A percentile compares a stretch with the other conserved stretches of the same genome.
These are phyloP conservation scores for Aegilops longissima DNA, from an alignment of 176 grass and related monocot genomes.

Conservation along the genomic window DNA sequence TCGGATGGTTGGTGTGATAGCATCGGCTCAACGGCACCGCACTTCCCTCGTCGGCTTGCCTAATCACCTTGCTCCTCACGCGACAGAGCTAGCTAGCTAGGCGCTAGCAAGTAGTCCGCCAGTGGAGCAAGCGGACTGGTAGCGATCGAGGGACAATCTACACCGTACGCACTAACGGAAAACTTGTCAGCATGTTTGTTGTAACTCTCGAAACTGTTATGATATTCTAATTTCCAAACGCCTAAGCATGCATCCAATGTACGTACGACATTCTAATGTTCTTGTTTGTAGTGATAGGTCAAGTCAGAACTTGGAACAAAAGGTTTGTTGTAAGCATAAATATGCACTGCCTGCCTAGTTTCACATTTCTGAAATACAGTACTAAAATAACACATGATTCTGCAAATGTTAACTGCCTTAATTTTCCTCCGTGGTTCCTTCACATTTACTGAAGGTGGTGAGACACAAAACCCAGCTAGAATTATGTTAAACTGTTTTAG, in stretches of 20 bases:
- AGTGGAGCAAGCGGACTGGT: background rate
- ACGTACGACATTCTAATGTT: background rate
- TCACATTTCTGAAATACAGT: background rate
- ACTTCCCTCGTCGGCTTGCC: too few species aligned
- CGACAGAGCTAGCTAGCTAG: background rate
- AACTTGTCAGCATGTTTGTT: background rate
- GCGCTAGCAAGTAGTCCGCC: too few species aligned
- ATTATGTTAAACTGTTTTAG: background rate
- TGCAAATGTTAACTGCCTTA: too few species aligned
- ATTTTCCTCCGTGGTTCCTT: background rate
- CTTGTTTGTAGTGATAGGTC: background rate
- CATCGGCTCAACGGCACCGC: constrained; percentile 27
- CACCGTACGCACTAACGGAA: background rate
- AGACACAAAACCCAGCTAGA: background rate
- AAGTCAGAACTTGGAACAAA: background rate
- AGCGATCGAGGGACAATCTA: background rate
- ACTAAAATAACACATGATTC: too few species aligned
- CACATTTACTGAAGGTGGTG: background rate
- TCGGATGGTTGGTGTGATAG: constrained; percentile 27
- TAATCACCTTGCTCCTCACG: constrained; percentile 21
- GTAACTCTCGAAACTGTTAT: background rate
- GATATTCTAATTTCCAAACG: background rate
- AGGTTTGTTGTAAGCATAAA: background rate
- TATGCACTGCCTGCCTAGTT: too few species aligned
- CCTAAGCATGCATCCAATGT: background rate